phyloP scores from a whole-genome alignment of 1,284 basidiomycete species.

The Cystobasidiaceae sp. region DNA sequence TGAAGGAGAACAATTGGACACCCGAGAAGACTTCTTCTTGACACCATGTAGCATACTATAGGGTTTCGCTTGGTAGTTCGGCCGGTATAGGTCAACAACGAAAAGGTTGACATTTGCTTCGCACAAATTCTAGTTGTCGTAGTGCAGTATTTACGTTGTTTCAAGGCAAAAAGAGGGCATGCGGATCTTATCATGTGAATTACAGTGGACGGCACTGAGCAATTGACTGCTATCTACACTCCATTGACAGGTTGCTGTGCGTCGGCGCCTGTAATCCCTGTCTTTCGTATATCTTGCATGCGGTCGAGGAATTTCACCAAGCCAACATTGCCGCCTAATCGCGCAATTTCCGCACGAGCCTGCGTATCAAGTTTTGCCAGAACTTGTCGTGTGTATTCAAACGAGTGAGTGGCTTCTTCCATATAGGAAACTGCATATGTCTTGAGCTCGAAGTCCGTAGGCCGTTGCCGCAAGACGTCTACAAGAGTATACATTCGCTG shows the following conservation, averaged over 20 bases:
- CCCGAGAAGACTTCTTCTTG: neutral
- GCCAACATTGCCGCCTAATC: slow-evolving; percentile 58
- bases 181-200: too few relatives aligned
- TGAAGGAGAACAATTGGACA: slow-evolving; percentile 20
- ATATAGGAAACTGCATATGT: slow-evolving; percentile 72
- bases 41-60: neutral
- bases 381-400: slow-evolving; percentile 66
- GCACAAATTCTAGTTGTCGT: too few relatives aligned
- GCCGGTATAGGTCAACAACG: too few relatives aligned
- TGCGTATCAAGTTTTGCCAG: slow-evolving; percentile 57
- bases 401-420: slow-evolving; percentile 62
- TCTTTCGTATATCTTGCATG: slow-evolving; percentile 2
- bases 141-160: too few relatives aligned
- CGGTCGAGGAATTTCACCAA: slow-evolving; percentile 53
- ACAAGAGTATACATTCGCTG: too few relatives aligned
- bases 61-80: too few relatives aligned
- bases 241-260: too few relatives aligned
- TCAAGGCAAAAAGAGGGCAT: too few relatives aligned
- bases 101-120: too few relatives aligned
- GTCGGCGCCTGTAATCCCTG: too few relatives aligned
- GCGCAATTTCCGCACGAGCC: slow-evolving; percentile 54
- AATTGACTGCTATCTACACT: too few relatives aligned
- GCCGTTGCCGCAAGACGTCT: slow-evolving; percentile 86
- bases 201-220: too few relatives aligned
- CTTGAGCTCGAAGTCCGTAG: slow-evolving; percentile 72